Percentiles rank a stretch among this genome's conserved stretches.
These are phyloP conservation scores for Debaryomycetaceae sp. DNA, from an alignment of 1,139 yeast genomes.

Conservation along the genomic window DNA sequence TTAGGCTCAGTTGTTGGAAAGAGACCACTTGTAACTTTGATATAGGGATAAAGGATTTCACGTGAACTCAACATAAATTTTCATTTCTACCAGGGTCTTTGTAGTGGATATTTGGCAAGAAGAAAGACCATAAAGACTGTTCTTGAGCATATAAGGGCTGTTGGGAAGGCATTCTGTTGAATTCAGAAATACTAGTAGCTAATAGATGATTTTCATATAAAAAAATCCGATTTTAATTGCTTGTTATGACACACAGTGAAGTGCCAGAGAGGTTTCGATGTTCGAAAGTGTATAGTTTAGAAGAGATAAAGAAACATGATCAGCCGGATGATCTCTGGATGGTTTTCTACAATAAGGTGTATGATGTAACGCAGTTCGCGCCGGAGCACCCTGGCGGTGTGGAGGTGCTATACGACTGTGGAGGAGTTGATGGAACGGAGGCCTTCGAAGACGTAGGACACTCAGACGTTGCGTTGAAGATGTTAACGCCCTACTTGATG, in stretches of 20 bases:
- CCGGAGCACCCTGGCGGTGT: slow-evolving; percentile 33
- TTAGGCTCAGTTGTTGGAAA: background rate
- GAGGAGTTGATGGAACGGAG: slow-evolving; percentile 70
- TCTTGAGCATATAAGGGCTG: too few species aligned
- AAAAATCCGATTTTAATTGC: background rate
- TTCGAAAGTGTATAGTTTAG: background rate
- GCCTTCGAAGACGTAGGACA: slow-evolving; percentile 55
- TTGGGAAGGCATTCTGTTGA: too few species aligned
- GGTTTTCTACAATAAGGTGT: slow-evolving; percentile 24
- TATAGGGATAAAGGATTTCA: background rate
- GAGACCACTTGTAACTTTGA: background rate
- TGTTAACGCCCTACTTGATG: slow-evolving; percentile 36
- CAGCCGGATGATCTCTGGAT: slow-evolving; percentile 36
- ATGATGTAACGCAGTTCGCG: slow-evolving; percentile 26
- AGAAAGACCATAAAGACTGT: too few species aligned
- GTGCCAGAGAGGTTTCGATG: background rate
- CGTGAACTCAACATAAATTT: background rate
- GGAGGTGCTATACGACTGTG: slow-evolving; percentile 64
- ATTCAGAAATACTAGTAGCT: background rate
- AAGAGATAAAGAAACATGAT: background rate
- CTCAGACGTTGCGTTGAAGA: slow-evolving; percentile 39
- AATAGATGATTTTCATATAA: background rate
- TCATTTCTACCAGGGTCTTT: too few species aligned
- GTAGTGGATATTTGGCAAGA: too few species aligned
- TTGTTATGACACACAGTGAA: background rate